phyloP scores from a whole-genome alignment of 2,329 filamentous ascomycete species.

The Neonectria faginata region DNA sequence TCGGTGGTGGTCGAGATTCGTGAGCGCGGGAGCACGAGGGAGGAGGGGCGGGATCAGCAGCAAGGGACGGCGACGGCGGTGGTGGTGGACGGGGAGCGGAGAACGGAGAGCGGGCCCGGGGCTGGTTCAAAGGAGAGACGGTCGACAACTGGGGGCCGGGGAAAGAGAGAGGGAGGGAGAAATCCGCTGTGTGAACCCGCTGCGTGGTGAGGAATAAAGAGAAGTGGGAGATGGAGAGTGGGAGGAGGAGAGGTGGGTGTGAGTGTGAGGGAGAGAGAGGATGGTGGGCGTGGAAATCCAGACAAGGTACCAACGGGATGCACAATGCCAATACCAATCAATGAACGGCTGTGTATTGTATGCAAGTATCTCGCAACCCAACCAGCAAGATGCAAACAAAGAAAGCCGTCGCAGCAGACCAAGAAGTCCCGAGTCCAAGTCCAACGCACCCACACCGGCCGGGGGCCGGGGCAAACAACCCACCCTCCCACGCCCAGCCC shows the following conservation, averaged over 20 bases:
- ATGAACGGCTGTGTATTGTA: conserved; percentile 13
- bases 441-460: conserved; percentile 11
- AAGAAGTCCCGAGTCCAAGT: conserved; percentile 1
- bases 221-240: conserved; percentile 12
- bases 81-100: conserved; percentile 1
- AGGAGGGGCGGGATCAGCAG: conserved; percentile 27
- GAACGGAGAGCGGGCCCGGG: conserved; percentile 24
- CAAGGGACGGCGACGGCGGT: conserved; percentile 29
- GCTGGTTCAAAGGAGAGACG: conserved; percentile 31
- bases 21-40: conserved; percentile 16
- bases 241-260: conserved; percentile 15
- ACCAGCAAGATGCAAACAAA: background rate
- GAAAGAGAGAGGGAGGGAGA: conserved; percentile 17
- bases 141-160: conserved; percentile 26
- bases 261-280: background rate
- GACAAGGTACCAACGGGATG: conserved; percentile 10
- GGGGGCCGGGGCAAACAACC: no score
- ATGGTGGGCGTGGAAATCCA: conserved; percentile 1
- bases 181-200: conserved; percentile 29
- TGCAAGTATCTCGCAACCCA: conserved; percentile 28
- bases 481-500: background rate
- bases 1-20: conserved; percentile 10
- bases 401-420: no score
- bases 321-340: conserved; percentile 26
- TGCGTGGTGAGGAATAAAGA: conserved; percentile 21